Conservation (phyloP, 345 rosid species). For the Linum usitatissimum region DNA sequence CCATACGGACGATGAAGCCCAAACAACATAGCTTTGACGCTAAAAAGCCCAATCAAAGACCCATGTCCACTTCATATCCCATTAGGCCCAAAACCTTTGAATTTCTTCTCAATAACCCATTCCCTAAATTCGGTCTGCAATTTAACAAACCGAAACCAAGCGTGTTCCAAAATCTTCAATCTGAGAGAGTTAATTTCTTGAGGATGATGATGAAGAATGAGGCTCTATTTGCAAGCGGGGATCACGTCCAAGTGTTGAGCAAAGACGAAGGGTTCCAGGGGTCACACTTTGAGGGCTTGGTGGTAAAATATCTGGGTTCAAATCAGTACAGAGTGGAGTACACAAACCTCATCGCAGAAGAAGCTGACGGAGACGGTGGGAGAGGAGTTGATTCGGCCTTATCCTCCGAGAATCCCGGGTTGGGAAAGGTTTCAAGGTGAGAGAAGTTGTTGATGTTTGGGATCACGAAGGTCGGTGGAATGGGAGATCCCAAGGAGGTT, state of each 20-base stretch:
- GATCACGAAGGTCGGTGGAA: constrained; percentile 14
- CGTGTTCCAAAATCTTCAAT: too few relatives aligned
- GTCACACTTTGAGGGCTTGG: constrained; percentile 15
- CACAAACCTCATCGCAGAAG: constrained; percentile 18
- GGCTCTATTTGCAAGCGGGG: neutral
- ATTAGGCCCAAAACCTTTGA: too few relatives aligned
- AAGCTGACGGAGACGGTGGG: constrained; percentile 22
- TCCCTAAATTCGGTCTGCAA: too few relatives aligned
- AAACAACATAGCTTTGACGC: too few relatives aligned
- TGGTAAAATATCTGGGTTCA: neutral
- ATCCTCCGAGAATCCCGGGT: constrained; percentile 13
- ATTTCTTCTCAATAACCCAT: too few relatives aligned
- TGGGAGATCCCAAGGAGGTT: constrained; percentile 1
- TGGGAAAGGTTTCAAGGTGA: too few relatives aligned
- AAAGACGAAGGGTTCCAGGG: constrained; percentile 25
- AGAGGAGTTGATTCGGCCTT: constrained; percentile 20
- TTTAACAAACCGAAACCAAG: too few relatives aligned
- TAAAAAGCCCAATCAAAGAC: too few relatives aligned
- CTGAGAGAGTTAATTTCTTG: too few relatives aligned
- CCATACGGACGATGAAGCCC: too few relatives aligned
- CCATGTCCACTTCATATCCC: too few relatives aligned
- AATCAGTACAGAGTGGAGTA: constrained; percentile 19
- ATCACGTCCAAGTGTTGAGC: constrained; percentile 26
- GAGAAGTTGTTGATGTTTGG: too few relatives aligned
- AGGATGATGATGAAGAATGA: neutral